A percentile compares a stretch with the other conserved stretches of the same genome.
Conservation (phyloP, 2,329 filamentous ascomycete genomes). For the Claviceps maximensis region DNA sequence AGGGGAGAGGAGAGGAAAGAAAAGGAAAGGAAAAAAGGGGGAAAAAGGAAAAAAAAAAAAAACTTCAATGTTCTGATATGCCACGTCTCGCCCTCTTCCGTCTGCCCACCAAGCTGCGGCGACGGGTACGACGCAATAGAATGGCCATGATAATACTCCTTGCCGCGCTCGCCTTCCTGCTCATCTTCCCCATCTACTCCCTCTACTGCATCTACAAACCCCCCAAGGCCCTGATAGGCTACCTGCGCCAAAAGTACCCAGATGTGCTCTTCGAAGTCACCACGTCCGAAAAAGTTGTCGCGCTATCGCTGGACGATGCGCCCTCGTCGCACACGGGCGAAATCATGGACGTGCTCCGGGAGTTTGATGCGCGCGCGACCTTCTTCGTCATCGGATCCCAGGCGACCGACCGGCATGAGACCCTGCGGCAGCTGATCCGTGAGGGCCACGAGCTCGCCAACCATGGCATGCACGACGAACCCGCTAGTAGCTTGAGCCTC, state of each 20-base stretch:
- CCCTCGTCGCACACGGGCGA: conserved; percentile 59
- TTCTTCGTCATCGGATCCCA: conserved; percentile 84
- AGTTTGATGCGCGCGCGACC: conserved; percentile 58
- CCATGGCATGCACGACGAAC: conserved; percentile 81
- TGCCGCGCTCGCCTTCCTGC: conserved; percentile 20
- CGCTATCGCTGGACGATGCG: conserved; percentile 77
- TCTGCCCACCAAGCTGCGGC: conserved; percentile 42
- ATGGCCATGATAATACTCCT: conserved; percentile 40
- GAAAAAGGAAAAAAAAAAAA: neutral
- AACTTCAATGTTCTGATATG: conserved; percentile 14
- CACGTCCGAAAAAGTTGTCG: conserved; percentile 51
- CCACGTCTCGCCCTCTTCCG: conserved; percentile 35
- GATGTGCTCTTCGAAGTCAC: conserved; percentile 64
- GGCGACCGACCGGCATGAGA: conserved; percentile 41
- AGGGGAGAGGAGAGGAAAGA: neutral
- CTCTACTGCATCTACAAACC: conserved; percentile 73
- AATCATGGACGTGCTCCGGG: conserved; percentile 55
- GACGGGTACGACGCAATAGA: conserved; percentile 43
- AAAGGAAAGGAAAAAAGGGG: neutral
- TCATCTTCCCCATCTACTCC: conserved; percentile 26
- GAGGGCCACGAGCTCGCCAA: conserved; percentile 65
- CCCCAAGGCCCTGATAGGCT: conserved; percentile 54
- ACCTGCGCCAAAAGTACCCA: conserved; percentile 59
- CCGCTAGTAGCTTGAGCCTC: conserved; percentile 48
- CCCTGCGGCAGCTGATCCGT: conserved; percentile 44